Evolutionary conservation across 768 basidiomycete genomes (phyloP), one percentile per base, ranked within the genome.

Genomic region (Suillus alpinus): DNA sequence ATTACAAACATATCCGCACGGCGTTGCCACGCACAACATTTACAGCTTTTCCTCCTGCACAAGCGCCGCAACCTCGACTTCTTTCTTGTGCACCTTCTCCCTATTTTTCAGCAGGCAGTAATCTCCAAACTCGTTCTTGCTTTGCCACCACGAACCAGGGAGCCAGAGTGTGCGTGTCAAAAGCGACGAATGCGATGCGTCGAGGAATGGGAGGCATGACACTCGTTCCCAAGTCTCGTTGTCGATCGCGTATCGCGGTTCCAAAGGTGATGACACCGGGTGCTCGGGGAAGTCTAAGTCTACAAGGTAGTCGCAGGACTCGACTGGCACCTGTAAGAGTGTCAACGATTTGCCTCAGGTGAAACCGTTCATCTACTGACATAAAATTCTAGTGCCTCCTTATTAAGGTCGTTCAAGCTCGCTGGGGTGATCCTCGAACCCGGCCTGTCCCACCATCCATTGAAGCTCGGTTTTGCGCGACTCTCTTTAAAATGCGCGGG

Each of bases 381-480:
- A 75, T 94, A 95, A 65, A 87, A 88, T 43, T 85, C 85, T 0
- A 72, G 68, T 65, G 89, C 89, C 68, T 95, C 94, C 63, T 78
- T 78, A 74, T 99, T 99, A 59, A 91, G 72, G 68, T 97, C 95
- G 72, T 99, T 99, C 72, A 95, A 77, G 18, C 86, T 89, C 4
- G 73, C 53, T 2, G 91, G 87, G 8, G 86, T 75, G 41, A 74
- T 73, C 57, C 82, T 78, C 8, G 88, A 94, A 63, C 88, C 88
- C 26, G 84, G 77, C 64, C 87, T 63, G 59, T 70, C 66, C 62
- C 67, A 67, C 69, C 67, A 72, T 39, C 53, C 37, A 39, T 26
- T 39, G 10, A 29, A 39, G 37, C 16, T 7, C 16, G 29, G 39
- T 39, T 55, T 39, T 26, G 37, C 37, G 26, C 16, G 53, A 53